Conservation (phyloP, 106 monocot species). For the Dioscorea alata region DNA sequence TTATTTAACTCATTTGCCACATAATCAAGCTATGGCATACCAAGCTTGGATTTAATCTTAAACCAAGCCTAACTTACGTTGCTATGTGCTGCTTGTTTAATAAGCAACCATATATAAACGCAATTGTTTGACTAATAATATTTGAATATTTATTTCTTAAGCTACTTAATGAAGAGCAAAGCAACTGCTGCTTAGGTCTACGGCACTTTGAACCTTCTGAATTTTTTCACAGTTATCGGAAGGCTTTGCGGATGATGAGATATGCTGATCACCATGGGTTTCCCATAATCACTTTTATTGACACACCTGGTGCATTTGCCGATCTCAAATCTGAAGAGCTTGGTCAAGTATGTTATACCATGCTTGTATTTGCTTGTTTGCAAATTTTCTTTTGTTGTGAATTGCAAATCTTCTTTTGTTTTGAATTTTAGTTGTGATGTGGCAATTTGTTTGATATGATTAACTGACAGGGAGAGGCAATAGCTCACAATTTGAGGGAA, state of each 20-base stretch:
- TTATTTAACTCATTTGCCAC: too few species aligned
- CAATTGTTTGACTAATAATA: too few species aligned
- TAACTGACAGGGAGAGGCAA: conserved; percentile 78
- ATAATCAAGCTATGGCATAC: too few species aligned
- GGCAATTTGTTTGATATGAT: not conserved
- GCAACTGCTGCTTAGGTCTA: too few species aligned
- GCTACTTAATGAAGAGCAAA: too few species aligned
- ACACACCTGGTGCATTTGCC: conserved; percentile 91
- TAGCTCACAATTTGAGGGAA: conserved; percentile 73
- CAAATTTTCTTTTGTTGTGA: not conserved
- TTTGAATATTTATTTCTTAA: too few species aligned
- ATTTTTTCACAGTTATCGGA: conserved; percentile 48
- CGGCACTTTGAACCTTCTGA: not conserved
- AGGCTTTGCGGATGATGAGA: conserved; percentile 83
- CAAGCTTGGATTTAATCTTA: too few species aligned
- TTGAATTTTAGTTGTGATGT: not conserved
- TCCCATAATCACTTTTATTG: conserved; percentile 90
- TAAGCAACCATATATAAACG: too few species aligned
- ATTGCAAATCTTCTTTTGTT: too few species aligned
- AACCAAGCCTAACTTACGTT: too few species aligned
- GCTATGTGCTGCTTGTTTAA: too few species aligned
- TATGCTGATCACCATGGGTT: conserved; percentile 89
- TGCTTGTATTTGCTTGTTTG: not conserved
- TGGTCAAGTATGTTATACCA: conserved; percentile 46
- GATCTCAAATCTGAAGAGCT: conserved; percentile 96